Conservation (phyloP, 2,329 filamentous ascomycete genomes). For the Knufia fluminis region DNA sequence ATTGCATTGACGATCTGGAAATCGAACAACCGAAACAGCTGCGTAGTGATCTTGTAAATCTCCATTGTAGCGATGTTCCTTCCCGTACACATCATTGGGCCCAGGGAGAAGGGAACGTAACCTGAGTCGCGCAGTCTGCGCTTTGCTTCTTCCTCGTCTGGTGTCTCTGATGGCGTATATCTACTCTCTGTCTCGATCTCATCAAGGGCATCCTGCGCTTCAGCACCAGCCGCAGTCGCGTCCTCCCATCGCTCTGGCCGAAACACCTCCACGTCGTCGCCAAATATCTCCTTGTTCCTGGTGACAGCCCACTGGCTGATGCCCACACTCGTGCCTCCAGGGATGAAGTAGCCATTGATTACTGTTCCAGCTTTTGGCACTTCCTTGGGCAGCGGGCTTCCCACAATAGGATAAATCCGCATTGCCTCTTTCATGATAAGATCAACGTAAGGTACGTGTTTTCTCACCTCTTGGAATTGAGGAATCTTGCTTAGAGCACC, state of each 20-base stretch:
- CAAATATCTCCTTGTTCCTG: slow-evolving; percentile 36
- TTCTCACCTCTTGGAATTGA: too few relatives aligned
- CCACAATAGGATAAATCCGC: too few relatives aligned
- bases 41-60: neutral
- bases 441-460: too few relatives aligned
- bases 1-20: neutral
- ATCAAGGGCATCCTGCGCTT: neutral
- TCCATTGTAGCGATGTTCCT: neutral
- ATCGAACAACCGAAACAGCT: neutral
- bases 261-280: slow-evolving; percentile 9
- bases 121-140: too few relatives aligned
- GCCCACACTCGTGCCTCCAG: slow-evolving; percentile 12
- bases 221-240: neutral
- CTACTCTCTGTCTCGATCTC: neutral
- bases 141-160: too few relatives aligned
- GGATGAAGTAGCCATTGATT: slow-evolving; percentile 2
- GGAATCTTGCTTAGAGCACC: too few relatives aligned
- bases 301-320: slow-evolving; percentile 33
- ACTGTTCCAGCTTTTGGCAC: neutral
- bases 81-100: neutral
- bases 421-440: too few relatives aligned
- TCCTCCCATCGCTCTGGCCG: slow-evolving; percentile 10
- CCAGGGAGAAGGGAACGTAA: neutral
- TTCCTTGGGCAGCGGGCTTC: too few relatives aligned
- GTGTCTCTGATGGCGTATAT: too few relatives aligned